A percentile compares a stretch with the other conserved stretches of the same genome.
These are phyloP conservation scores for Laburnicola sp. DNA, from an alignment of 2,329 filamentous ascomycete genomes.

Conservation along the genomic window DNA sequence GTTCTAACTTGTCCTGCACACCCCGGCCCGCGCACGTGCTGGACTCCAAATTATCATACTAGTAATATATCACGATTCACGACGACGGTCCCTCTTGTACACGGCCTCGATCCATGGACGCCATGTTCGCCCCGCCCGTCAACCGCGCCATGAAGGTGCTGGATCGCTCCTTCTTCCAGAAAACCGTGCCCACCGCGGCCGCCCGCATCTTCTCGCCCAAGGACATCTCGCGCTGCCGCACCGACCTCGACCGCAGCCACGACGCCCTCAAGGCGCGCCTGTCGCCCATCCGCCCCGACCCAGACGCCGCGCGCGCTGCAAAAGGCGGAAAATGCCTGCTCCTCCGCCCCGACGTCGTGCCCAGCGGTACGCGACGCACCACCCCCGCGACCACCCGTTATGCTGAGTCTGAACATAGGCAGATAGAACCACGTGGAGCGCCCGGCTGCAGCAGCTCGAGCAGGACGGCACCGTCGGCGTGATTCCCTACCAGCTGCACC, in stretches of 20 bases:
- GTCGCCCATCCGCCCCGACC: slow-evolving; percentile 62
- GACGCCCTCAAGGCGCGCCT: slow-evolving; percentile 69
- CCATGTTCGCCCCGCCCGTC: slow-evolving; percentile 76
- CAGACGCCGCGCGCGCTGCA: slow-evolving; percentile 60
- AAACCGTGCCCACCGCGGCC: slow-evolving; percentile 74
- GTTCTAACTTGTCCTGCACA: slow-evolving; percentile 7
- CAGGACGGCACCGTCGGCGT: slow-evolving; percentile 69
- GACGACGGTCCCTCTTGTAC: neutral
- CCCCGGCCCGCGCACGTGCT: slow-evolving; percentile 12
- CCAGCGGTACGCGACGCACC: slow-evolving; percentile 49
- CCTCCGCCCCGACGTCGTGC: slow-evolving; percentile 49
- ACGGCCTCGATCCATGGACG: slow-evolving; percentile 24
- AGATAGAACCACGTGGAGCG: slow-evolving; percentile 77
- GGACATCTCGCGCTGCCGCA: slow-evolving; percentile 72
- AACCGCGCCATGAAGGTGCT: slow-evolving; percentile 78
- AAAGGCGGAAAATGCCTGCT: slow-evolving; percentile 51
- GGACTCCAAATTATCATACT: too few relatives aligned
- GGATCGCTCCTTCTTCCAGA: slow-evolving; percentile 81
- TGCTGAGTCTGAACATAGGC: slow-evolving; percentile 46
- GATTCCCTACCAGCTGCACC: slow-evolving; percentile 71
- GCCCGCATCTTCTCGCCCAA: slow-evolving; percentile 75
- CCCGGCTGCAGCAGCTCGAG: slow-evolving; percentile 68
- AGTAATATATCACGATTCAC: neutral
- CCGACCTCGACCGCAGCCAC: slow-evolving; percentile 64
- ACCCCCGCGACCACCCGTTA: slow-evolving; percentile 15